Evolutionary conservation across 2,329 filamentous ascomycete genomes (phyloP).

Genomic region (Fusarium protoensiforme): DNA sequence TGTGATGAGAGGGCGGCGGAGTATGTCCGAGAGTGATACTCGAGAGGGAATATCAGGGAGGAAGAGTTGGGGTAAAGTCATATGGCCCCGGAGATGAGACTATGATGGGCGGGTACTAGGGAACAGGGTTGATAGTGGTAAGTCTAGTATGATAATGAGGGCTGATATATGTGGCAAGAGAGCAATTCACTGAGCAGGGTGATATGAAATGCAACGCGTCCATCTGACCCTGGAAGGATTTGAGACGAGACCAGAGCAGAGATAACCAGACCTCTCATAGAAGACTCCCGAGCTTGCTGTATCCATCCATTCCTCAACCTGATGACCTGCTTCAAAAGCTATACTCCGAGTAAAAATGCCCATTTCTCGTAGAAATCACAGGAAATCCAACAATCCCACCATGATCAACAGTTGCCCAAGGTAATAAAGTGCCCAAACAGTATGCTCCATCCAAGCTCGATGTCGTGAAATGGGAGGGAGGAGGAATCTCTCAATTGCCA

Average conservation of each 20-base stretch:
- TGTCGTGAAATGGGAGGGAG: slow-evolving; percentile 36
- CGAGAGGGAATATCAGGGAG: too few species aligned
- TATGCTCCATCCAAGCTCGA: slow-evolving; percentile 46
- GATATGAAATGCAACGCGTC: neutral
- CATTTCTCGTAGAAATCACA: neutral
- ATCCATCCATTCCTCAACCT: neutral
- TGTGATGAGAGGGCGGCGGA: neutral
- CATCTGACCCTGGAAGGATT: neutral
- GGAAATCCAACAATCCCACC: neutral
- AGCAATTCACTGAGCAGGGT: neutral
- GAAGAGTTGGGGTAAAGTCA: too few species aligned
- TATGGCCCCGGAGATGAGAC: too few species aligned
- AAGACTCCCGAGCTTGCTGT: neutral
- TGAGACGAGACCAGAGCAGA: neutral
- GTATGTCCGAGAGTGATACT: neutral
- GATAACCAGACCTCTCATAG: neutral
- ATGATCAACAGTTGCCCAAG: slow-evolving; percentile 48
- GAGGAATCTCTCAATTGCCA: slow-evolving; percentile 49
- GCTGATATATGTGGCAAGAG: neutral
- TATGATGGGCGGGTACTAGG: too few species aligned
- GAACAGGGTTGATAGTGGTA: too few species aligned
- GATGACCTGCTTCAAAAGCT: neutral
- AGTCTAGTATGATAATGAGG: too few species aligned
- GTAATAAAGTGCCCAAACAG: slow-evolving; percentile 52
- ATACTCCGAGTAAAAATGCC: neutral